Conservation (phyloP, 371 early-diverging fungal genomes). For the Lichtheimia hyalospora region DNA sequence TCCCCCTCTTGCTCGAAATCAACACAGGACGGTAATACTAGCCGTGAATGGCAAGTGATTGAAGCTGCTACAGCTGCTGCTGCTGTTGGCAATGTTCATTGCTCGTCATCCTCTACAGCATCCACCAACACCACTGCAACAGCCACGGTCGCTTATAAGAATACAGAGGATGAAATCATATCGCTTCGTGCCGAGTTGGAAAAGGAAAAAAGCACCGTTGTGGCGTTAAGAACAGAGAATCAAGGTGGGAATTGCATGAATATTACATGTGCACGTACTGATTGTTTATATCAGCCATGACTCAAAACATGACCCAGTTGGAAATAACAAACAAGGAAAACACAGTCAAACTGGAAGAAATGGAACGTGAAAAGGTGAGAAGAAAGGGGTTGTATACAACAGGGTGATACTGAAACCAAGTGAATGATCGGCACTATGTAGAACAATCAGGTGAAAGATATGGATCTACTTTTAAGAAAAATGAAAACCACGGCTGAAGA, state of each 20-base stretch:
- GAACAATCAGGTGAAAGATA: constrained; percentile 2
- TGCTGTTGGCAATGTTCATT: too few species aligned
- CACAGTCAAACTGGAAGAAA: not conserved
- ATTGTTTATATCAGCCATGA: constrained; percentile 1
- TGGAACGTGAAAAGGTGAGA: constrained; percentile 8
- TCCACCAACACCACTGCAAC: not conserved
- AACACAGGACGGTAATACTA: not conserved
- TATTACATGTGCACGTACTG: not conserved
- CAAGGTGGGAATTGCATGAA: not conserved
- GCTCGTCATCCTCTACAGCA: not conserved
- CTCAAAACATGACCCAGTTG: constrained; percentile 3
- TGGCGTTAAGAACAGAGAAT: constrained; percentile 3
- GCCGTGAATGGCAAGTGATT: not conserved
- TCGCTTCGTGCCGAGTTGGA: constrained; percentile 6
- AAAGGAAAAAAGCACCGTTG: constrained; percentile 6
- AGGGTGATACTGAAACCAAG: not conserved
- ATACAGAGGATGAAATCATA: not conserved
- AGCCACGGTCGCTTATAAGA: not conserved
- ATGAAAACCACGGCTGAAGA: constrained; percentile 1
- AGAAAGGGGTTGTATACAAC: not conserved
- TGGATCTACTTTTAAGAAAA: not conserved
- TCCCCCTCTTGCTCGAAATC: not conserved
- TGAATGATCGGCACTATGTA: not conserved
- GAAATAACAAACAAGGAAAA: constrained; percentile 2
- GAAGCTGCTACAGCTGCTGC: not conserved